Conservation (phyloP, 257 asterid genomes). For the Solanum commersonii region DNA sequence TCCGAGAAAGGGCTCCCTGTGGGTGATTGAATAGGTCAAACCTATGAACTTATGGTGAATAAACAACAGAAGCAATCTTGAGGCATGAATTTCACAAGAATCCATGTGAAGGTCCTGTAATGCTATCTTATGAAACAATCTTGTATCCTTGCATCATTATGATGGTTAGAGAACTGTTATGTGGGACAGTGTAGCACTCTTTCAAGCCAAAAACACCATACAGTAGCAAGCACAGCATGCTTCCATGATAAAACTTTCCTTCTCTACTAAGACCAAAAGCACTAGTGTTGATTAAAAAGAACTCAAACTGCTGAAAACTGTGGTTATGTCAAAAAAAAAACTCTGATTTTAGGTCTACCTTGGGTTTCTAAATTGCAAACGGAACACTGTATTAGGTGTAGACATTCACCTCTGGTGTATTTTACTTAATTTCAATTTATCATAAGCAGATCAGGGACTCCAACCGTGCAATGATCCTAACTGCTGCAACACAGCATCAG, state of each 20-base stretch:
- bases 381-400: background rate
- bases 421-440: background rate
- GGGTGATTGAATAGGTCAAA: background rate
- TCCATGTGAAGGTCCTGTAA: background rate
- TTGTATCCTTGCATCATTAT: background rate
- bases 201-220: background rate
- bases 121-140: background rate
- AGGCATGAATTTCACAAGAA: background rate
- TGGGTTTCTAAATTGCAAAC: background rate
- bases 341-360: background rate
- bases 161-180: background rate
- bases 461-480: constrained; percentile 89
- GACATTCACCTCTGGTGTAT: background rate
- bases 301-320: background rate
- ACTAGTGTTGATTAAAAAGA: background rate
- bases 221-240: background rate
- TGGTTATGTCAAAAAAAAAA: too few relatives aligned
- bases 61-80: background rate
- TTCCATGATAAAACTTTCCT: background rate
- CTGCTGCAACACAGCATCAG: constrained; percentile 60
- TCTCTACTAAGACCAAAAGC: background rate
- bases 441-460: constrained; percentile 81
- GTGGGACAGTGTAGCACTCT: background rate
- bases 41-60: background rate
- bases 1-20: background rate